Evolutionary conservation across 139 green algal species (phyloP), one percentile per base, ranked within the genome.

Genomic region (Coelastrella sp.): DNA sequence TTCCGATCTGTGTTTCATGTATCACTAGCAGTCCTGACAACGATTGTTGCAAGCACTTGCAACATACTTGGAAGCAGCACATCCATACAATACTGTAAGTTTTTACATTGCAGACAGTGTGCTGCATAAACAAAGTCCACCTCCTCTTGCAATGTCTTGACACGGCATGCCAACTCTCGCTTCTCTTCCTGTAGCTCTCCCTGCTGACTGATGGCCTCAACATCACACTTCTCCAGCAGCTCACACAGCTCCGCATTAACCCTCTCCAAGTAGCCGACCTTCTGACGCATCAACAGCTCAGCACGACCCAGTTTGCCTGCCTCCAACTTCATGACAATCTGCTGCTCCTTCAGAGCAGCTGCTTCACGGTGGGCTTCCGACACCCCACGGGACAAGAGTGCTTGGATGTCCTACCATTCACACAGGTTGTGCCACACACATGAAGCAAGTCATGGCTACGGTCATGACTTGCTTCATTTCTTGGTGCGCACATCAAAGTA

Each of bases 231-330:
- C 62, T 91, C 85, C 81, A 96, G 79, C 43, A 92, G 84, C 62
- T 91, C 90, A 86, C 92, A 89, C 71, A 94, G 91, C 88, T 92
- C 90, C 0, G 81, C 86, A 51, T 92, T 93, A n/a, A 92, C 89
- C 25, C 87, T 76, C 87, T 94, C 90, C 67, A 90, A 79, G 82
- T 93, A 94, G 77, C 85, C 72, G 17, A 93, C 86, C 88, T 92
- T 92, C 50, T 93, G 89, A 32, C 84, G 66, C 66, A 93, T 81
- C 71, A 91, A 64, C 83, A 91, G 88, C 78, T 94, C 89, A 69
- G 91, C 80, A 0, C 90, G 85, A 7, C 81, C 41, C 34, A 81
- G 74, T 23, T 51, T 68, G 21, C 69, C 73, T 25, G 74, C 73
- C 73, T 89, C 80, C 59, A 83, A 35, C 60, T 80, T 85, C 0